These are phyloP conservation scores for Phytophthora nicotianae DNA, from an alignment of 352 stramenopile genomes.

Conservation along the genomic window DNA sequence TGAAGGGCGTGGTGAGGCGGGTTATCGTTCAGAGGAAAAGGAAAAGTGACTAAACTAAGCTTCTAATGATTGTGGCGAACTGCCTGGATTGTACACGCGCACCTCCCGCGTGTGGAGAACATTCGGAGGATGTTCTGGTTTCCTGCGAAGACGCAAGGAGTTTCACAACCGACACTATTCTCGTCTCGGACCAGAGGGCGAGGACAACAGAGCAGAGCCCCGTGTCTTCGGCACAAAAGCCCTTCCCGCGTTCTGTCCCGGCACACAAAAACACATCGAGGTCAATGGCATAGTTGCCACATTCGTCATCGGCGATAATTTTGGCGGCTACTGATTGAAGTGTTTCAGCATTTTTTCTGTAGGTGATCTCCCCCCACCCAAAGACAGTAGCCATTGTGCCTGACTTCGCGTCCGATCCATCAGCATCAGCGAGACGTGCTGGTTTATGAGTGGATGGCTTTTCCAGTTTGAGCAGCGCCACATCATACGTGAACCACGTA, in stretches of 20 bases:
- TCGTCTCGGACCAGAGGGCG: no score
- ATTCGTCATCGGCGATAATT: constrained; percentile 49
- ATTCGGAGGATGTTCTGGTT: no score
- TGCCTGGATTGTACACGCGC: no score
- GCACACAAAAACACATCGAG: not conserved
- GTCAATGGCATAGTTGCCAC: constrained; percentile 19
- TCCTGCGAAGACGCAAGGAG: no score
- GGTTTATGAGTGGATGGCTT: constrained; percentile 23
- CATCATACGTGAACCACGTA: constrained; percentile 38
- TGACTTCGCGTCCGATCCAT: constrained; percentile 44
- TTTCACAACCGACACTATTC: no score
- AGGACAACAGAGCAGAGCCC: no score
- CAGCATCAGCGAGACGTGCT: constrained; percentile 13
- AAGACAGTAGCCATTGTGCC: constrained; percentile 44
- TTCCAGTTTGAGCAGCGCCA: constrained; percentile 50
- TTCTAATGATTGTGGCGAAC: no score
- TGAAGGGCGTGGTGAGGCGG: no score
- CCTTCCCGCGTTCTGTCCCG: not conserved
- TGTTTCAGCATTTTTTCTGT: constrained; percentile 8
- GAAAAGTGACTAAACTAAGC: no score
- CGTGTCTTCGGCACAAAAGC: not conserved
- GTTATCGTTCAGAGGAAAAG: no score
- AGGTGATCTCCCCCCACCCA: constrained; percentile 48
- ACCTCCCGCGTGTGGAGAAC: no score
- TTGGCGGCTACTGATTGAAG: constrained; percentile 46